phyloP scores from a whole-genome alignment of 306 rosid genomes.

The Datisca glomerata region DNA sequence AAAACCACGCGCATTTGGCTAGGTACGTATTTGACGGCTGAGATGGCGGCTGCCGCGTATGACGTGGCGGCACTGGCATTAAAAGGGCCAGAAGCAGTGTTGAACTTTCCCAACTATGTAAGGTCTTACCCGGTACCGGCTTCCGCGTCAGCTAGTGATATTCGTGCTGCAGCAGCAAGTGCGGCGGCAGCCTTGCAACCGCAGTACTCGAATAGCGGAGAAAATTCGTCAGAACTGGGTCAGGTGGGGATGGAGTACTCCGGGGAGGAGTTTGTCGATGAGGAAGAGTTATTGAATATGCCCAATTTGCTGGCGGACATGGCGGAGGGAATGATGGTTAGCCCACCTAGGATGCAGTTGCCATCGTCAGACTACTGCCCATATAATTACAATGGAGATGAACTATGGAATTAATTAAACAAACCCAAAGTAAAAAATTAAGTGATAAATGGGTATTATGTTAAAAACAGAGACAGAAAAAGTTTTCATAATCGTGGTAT shows the following conservation, averaged over 20 bases:
- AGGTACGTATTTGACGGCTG: constrained; percentile 55
- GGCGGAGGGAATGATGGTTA: constrained; percentile 49
- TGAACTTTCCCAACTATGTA: constrained; percentile 51
- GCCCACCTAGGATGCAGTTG: constrained; percentile 31
- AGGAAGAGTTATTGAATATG: constrained; percentile 34
- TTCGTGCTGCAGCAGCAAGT: constrained; percentile 55
- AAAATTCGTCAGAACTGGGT: not conserved
- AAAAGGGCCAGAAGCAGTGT: constrained; percentile 50
- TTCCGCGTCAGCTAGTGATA: constrained; percentile 45
- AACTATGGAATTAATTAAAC: constrained; percentile 37
- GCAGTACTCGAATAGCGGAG: not conserved
- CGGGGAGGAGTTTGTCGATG: constrained; percentile 26
- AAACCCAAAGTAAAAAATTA: no score
- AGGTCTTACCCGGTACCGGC: constrained; percentile 51
- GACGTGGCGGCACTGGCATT: constrained; percentile 77
- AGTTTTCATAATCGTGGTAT: no score
- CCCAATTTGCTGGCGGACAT: constrained; percentile 36
- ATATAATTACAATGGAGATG: constrained; percentile 22
- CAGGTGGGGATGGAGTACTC: not conserved
- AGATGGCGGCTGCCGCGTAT: constrained; percentile 87
- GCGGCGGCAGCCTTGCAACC: constrained; percentile 39
- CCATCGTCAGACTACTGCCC: constrained; percentile 25
- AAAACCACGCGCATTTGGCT: constrained; percentile 80
- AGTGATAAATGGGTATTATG: no score
- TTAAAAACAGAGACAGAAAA: no score